Evolutionary conservation across 441 rosid genomes (phyloP), one percentile per base, ranked within the genome.

Genomic region (Flueggea neowawraea): DNA sequence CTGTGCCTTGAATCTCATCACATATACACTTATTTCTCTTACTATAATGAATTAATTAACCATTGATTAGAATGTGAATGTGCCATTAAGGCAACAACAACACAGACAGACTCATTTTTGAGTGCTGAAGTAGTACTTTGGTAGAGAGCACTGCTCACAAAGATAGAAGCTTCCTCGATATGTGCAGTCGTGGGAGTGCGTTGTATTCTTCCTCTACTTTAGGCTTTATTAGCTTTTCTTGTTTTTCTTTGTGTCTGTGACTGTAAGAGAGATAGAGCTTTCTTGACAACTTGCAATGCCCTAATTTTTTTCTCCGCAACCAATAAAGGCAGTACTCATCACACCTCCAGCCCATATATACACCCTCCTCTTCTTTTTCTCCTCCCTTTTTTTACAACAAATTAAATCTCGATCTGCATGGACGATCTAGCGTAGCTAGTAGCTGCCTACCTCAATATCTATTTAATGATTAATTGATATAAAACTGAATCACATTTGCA

Each of bases 111-210:
- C 4, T 33, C 39, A 33, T 33, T 4, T 33, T 33, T 3, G 39
- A 33, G 39, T 33, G 39, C 4, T 33, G 39, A 33, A 33, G 28
- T 68, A 16, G 65, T 14, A 33, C 65, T 62, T 64, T n/a, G n/a
- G n/a, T n/a, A n/a, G n/a, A n/a, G n/a, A n/a, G n/a, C n/a, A n/a
- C n/a, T n/a, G n/a, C n/a, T n/a, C n/a, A n/a, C 4, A 74, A 79
- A 79, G 86, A 53, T 49, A 71, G 91, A 85, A 88, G 95, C 95
- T 85, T 85, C 95, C 86, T 88, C 93, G 90, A 82, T 69, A 75
- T 75, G 76, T 65, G 84, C 55, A 78, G 54, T 69, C 82, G 43
- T 76, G 87, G 75, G 69, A 81, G 82, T 80, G 86, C 83, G 84
- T 78, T 70, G 76, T 58, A 62, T 76, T 67, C 78, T 65, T 67